Percentiles rank a stretch among this genome's conserved stretches.
Evolutionary conservation across 495 filamentous ascomycete genomes (phyloP).

Genomic region (Talaromyces nanjingensis): DNA sequence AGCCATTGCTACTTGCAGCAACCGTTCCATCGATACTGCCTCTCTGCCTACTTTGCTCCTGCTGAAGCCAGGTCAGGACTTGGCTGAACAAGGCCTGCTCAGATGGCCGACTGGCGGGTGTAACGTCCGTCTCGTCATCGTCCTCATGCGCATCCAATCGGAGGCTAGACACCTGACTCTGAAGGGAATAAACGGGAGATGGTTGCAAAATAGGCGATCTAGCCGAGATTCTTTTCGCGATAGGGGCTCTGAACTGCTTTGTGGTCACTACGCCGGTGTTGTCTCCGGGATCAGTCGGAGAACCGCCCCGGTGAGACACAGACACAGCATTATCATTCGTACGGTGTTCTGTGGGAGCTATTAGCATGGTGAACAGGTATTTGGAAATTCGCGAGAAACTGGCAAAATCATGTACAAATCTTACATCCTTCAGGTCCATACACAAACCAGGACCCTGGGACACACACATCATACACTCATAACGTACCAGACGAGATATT

Average conservation of each 20-base stretch:
- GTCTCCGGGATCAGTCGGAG: neutral
- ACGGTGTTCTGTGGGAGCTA: neutral
- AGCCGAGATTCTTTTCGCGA: slow-evolving; percentile 6
- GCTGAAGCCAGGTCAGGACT: slow-evolving; percentile 71
- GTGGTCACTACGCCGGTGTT: neutral
- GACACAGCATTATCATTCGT: neutral
- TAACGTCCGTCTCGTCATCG: slow-evolving; percentile 21
- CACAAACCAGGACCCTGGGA: neutral
- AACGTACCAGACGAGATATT: slow-evolving; percentile 4
- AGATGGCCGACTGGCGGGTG: slow-evolving; percentile 24
- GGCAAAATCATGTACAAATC: neutral
- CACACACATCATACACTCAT: neutral
- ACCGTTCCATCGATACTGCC: slow-evolving; percentile 10
- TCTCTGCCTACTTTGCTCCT: slow-evolving; percentile 60
- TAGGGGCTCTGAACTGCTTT: slow-evolving; percentile 12
- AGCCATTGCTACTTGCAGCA: slow-evolving; percentile 17
- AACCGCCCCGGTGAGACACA: neutral
- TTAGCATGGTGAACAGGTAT: neutral
- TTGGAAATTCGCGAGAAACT: too few species aligned
- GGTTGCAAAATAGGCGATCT: slow-evolving; percentile 9
- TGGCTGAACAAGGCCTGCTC: slow-evolving; percentile 53
- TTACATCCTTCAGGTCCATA: slow-evolving; percentile 1
- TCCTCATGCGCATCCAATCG: slow-evolving; percentile 13
- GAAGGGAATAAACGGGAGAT: slow-evolving; percentile 10
- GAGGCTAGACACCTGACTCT: slow-evolving; percentile 5